phyloP scores from a whole-genome alignment of 208 protist species.

The Chromosphaera perkinsii region DNA sequence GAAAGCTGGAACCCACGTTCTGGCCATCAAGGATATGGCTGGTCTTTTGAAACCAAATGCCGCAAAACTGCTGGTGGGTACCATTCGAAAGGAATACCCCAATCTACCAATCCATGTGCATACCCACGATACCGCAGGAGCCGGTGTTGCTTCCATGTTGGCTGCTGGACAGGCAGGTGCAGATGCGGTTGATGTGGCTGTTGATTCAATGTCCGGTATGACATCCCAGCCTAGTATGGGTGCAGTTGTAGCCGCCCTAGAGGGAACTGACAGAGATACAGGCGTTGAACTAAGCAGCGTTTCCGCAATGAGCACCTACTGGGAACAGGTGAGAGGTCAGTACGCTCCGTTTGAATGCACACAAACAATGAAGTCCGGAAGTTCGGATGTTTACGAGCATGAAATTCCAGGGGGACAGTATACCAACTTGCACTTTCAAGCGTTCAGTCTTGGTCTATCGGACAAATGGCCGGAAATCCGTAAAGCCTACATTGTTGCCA shows the following conservation, averaged over 20 bases:
- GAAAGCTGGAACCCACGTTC: constrained; percentile 59
- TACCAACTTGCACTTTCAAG: constrained; percentile 76
- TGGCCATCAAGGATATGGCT: constrained; percentile 75
- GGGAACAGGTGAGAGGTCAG: constrained; percentile 30
- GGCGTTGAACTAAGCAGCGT: constrained; percentile 38
- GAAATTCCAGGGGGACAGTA: constrained; percentile 69
- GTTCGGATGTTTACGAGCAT: constrained; percentile 59
- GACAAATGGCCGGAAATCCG: constrained; percentile 51
- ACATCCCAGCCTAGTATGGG: constrained; percentile 74
- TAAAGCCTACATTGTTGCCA: constrained; percentile 46
- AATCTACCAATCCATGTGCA: constrained; percentile 79
- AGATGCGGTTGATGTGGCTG: constrained; percentile 70
- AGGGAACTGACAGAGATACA: constrained; percentile 38
- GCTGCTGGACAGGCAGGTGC: constrained; percentile 61
- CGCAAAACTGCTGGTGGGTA: constrained; percentile 42
- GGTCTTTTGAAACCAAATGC: constrained; percentile 66
- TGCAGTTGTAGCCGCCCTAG: constrained; percentile 57
- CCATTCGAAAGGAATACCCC: constrained; percentile 53
- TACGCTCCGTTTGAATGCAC: constrained; percentile 63
- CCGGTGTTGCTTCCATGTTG: constrained; percentile 70
- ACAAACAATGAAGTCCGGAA: constrained; percentile 40
- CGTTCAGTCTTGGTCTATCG: constrained; percentile 54
- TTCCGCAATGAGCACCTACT: constrained; percentile 37
- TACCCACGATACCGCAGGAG: constrained; percentile 77
- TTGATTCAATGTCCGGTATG: constrained; percentile 72